Evolutionary conservation across 1,284 basidiomycete genomes (phyloP), one percentile per base, ranked within the genome.

Genomic region (Psilocybe mexicana): DNA sequence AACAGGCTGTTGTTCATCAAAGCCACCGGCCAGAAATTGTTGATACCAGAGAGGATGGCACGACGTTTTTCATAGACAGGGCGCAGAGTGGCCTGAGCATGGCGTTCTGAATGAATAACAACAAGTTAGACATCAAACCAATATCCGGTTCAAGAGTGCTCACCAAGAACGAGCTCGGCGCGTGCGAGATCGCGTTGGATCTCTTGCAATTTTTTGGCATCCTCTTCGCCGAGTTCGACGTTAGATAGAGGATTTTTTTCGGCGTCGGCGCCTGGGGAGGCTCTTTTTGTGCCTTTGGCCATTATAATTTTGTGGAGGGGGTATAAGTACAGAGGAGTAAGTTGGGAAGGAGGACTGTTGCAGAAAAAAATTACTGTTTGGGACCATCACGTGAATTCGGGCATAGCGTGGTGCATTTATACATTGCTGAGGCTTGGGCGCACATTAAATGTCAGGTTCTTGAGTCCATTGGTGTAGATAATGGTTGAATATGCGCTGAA

Each of bases 21-120:
- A 47, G 91, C 87, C 62, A 89, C 81, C 25, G 87, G 81, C 90
- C 90, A 93, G 76, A 92, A 92, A 68, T 86, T 87, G 54, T 79
- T 73, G 69, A 93, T 90, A 26, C 72, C 72, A 73, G 88, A 88
- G 55, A 84, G 71, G 47, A 85, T 72, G 57, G 77, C 77, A 52
- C 90, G 87, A 64, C 90, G 84, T 72, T 83, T 86, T 67, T 86
- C 80, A 66, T 85, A 92, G 36, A 84, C 81, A 43, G 86, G 82
- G 28, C 73, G 67, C 60, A 91, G 72, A 56, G 79, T 79, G 61
- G 78, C 70, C 66, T 86, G 78, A 40, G 83, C 81, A 63, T 79
- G 78, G 58, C 85, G 85, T 69, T 92, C 90, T 92, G 68, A 36
- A 40, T 18, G 23, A 43, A 42, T 40, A 43, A 26, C 40, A 18